Base-by-base conservation (phyloP, 1,284 basidiomycete genomes). In the Cryptococcus wingfieldii region DNA sequence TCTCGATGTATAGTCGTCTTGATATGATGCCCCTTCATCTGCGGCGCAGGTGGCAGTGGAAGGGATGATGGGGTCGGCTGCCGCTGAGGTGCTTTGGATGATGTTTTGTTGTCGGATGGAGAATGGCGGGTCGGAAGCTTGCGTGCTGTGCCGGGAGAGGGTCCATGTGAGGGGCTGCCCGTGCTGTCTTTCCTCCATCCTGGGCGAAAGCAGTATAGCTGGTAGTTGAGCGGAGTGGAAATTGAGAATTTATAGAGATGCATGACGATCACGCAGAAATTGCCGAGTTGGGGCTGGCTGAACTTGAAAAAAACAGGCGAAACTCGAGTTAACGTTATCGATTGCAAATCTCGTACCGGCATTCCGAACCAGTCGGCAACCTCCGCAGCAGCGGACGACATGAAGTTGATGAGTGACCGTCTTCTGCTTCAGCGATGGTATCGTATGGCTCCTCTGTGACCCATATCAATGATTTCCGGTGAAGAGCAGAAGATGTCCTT, bases 21-120 rank as follows among this genome's bases (percentile, higher is more conserved):
- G 7, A 10, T 34, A 34, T 8, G 31, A 34, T 8, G 16, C n/a
- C 13, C 47, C 25, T 13, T 42, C 46, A 23, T 48, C 46, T 16
- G 49, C 38, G 19, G 47, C 43, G 16, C 39, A 38, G 37, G 50
- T 59, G 25, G 51, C 43, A 6, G 54, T 47, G 34, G 54, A 49
- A 28, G 58, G 58, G 18, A 60, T 56, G 45, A 56, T 56, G 12
- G 54, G 54, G 28, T 60, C 58, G 25, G 51, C 58, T 19, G 50
- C 39, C 43, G 50, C 39, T 42, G 39, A 38, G 16, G 38, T 37
- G 38, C 25, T 43, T 34, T 43, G 50, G 39, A 34, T 19, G 18
- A 27, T 25, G n/a, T 51, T 25, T 27, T 51, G 47, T 16, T 38
- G 45, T 16, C 31, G 31, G 50, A 39, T 38, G 14, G 28, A 37